Evolutionary conservation across 2,329 filamentous ascomycete species (phyloP), one percentile per base, ranked within the genome.

Genomic region (Colletotrichum sublineola): DNA sequence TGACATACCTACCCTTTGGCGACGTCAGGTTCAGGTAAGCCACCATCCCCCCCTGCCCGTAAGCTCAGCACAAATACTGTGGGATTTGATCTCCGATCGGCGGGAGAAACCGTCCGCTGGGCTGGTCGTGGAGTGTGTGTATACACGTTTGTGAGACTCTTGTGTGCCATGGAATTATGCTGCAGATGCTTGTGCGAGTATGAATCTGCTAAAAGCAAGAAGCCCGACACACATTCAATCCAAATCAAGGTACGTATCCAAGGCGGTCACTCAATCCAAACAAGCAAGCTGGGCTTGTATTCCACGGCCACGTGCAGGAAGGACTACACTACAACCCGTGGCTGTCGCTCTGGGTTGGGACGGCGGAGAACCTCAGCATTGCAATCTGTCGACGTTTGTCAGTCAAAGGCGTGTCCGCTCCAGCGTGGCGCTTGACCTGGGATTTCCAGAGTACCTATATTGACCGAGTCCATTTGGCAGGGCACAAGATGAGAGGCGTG

Each of bases 71-170:
- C 42, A 2, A 44, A 44, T 44, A 29, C 24, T 29, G 38, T 33
- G 40, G n/a, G 24, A 29, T 52, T 70, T 61, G 64, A 73, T 70
- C 53, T 73, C 70, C 70, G 60, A 69, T 73, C 66, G 63, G 24
- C 50, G 52, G 33, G 60, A 44, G 20, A 50, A 46, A 62, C n/a
- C n/a, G 44, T 12, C 48, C 9, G 44, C 24, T 46, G 46, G 33
- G 15, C n/a, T 31, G 29, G 29, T 18, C 2, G 29, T 53, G 31
- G 48, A 18, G 31, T 15, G 46, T 29, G 46, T 50, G 46, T 50
- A n/a, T 11, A n/a, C 29, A n/a, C 14, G 46, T 50, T n/a, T 12
- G 46, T 50, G 42, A 29, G 15, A n/a, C 11, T 24, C 24, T 38
- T 38, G 62, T 29, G 44, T 42, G 38, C 15, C 36, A 56, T 55